Evolutionary conservation across 2,329 filamentous ascomycete genomes (phyloP).

Genomic region (Beauveria sp.): DNA sequence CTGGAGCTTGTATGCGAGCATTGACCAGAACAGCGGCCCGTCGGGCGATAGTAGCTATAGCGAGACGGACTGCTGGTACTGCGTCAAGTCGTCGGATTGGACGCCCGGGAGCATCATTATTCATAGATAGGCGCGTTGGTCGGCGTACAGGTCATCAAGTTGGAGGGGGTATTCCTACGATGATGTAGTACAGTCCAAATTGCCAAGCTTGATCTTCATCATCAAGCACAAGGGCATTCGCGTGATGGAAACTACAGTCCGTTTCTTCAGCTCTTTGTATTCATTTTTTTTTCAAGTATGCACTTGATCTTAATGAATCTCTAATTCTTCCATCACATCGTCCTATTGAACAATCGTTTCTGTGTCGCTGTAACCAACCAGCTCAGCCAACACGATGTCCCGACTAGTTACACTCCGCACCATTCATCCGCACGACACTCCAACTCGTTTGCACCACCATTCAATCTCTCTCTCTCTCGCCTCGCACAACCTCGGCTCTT

Average conservation of each 20-base stretch:
- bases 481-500: no score
- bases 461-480: not conserved
- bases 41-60: not conserved
- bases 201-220: no score
- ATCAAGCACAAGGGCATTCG: no score
- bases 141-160: not conserved
- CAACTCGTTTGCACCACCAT: not conserved
- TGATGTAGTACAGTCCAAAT: not conserved
- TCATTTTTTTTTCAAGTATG: not conserved
- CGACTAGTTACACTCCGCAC: not conserved
- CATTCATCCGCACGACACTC: not conserved
- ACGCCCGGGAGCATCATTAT: slow-evolving; percentile 7
- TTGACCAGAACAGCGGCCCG: slow-evolving; percentile 9
- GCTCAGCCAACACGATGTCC: not conserved
- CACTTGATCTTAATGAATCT: no score
- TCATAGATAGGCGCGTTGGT: not conserved
- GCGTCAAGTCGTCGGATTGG: slow-evolving; percentile 9
- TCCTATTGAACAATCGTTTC: no score
- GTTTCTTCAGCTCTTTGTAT: not conserved
- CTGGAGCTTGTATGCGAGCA: slow-evolving; percentile 10
- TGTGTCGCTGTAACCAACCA: not conserved
- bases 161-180: not conserved
- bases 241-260: no score
- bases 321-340: no score
- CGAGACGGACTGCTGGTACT: slow-evolving; percentile 11